Conservation (phyloP, 305 asterid genomes). For the Fraxinus angustifolia region DNA sequence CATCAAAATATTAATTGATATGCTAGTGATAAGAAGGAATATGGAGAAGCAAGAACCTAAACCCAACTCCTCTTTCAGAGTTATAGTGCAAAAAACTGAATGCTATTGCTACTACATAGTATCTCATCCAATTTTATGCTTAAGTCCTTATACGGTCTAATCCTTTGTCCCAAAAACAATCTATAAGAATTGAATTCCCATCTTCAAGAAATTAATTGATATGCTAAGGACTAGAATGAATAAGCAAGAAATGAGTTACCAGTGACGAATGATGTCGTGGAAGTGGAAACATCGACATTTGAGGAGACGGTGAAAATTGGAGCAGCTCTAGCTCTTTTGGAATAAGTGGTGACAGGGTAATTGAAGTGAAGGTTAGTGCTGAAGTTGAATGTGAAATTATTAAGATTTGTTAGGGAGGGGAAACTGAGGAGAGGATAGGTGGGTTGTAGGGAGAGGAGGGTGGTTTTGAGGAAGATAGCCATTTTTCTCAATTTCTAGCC, state of each 20-base stretch:
- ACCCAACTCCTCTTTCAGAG: background rate
- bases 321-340: background rate
- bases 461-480: background rate
- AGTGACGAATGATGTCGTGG: background rate
- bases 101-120: background rate
- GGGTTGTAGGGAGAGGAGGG: background rate
- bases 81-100: background rate
- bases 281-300: background rate
- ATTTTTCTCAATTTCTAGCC: background rate
- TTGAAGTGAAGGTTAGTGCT: background rate
- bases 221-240: background rate
- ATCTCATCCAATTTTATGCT: background rate
- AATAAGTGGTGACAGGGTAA: background rate
- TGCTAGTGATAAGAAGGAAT: background rate
- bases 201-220: background rate
- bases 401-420: background rate
- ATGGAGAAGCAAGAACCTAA: background rate
- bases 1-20: background rate
- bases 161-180: background rate
- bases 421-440: background rate
- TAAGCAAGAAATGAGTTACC: conserved; percentile 1
- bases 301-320: conserved; percentile 1
- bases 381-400: background rate
- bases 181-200: background rate
- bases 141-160: background rate